phyloP scores from a whole-genome alignment of 1,139 yeast species.

The Magnusiomyces fungicola region DNA sequence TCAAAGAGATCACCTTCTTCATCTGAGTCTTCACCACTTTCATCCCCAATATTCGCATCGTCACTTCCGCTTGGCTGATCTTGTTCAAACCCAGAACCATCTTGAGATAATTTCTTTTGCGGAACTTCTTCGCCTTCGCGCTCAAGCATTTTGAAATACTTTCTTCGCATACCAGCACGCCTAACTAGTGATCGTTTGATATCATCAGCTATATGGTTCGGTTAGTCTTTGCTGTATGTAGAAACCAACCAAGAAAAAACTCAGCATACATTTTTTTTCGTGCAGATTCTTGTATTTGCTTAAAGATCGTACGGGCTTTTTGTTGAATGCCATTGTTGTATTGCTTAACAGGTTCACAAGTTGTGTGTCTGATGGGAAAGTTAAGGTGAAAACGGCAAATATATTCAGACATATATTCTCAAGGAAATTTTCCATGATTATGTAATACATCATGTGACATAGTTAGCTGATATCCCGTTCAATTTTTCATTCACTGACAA shows the following conservation, averaged over 20 bases:
- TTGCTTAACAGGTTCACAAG: no score
- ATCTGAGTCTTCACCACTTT: constrained; percentile 1
- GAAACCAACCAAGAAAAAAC: not conserved
- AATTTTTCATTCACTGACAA: no score
- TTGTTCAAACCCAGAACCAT: constrained; percentile 15
- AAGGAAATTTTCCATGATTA: no score
- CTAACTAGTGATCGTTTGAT: constrained; percentile 72
- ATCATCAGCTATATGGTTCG: constrained; percentile 39
- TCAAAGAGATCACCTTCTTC: constrained; percentile 12
- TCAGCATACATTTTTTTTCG: constrained; percentile 3
- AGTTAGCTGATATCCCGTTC: no score
- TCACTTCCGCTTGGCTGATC: constrained; percentile 6
- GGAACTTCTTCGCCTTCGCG: constrained; percentile 46
- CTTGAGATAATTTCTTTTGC: constrained; percentile 13
- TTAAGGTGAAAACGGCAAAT: no score
- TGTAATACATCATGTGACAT: no score
- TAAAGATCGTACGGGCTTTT: not conserved
- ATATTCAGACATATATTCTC: no score
- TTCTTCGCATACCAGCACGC: constrained; percentile 75
- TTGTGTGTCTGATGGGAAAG: no score
- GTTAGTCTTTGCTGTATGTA: not conserved
- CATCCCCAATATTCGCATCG: no score
- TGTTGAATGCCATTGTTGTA: not conserved
- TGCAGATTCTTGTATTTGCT: constrained; percentile 3
- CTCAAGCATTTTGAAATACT: constrained; percentile 72